Base-by-base conservation (phyloP, 1,284 basidiomycete genomes). In the Boletellus sp. region DNA sequence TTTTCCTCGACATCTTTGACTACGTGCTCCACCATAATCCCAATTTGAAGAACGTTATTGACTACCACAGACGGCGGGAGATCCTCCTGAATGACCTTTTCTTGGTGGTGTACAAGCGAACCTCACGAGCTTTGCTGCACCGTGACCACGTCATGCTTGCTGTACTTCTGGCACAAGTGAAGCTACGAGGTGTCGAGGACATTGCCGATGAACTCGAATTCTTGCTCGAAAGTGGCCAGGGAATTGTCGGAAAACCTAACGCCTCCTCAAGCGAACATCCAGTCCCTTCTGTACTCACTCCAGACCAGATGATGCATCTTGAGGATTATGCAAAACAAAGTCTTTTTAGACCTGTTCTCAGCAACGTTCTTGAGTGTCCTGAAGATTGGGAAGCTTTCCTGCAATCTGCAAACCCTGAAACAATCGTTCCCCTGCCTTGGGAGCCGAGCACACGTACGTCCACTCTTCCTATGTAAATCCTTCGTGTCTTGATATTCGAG, bases 1-100 rank as follows among this genome's bases (percentile, higher is more conserved):
- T 97, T 79, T 99, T 99, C 87, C 83, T 98, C 55, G 94, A 97
- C 68, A 96, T 99, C 62, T 99, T 99, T 72, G 93, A 98, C 74
- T 92, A 89, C 60, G 85, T 98, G 51, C 81, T 99, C 8, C 87
- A 89, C 57, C 86, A 91, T 62, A 98, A 98, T 68, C 93, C 94
- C 8, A 89, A 93, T 67, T 79, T 97, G 55, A 83, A 83, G 65
- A 83, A 81, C 55, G 77, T 97, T 54, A 78, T 82, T 7, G 93
- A 97, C 59, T 73, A 92, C 51, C 75, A 78, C 55, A 75, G 75
- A 45, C 85, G 97, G 18, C 84, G 93, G 47, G 81, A 86, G 26
- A 90, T 96, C 49, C 75, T 99, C n/a, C 75, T 93, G 51, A 85
- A 88, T 53, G 94, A 97, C 62, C 80, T 99, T 13, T 99, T 99